phyloP scores from a whole-genome alignment of 495 filamentous ascomycete species.

The Thermothielavioides terrestris region DNA sequence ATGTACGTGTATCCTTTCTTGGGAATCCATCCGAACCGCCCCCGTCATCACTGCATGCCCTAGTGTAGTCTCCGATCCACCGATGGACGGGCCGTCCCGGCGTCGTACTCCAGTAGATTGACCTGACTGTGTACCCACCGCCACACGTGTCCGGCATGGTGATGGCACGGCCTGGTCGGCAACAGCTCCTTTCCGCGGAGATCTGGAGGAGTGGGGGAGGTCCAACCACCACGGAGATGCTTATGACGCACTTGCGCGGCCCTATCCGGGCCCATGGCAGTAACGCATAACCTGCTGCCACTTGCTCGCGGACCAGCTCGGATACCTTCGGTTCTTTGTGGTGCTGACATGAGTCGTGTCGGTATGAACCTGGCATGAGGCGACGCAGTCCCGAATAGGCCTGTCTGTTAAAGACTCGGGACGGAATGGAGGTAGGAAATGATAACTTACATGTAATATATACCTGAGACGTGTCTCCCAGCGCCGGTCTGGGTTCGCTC shows the following conservation, averaged over 20 bases:
- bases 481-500: too few species aligned
- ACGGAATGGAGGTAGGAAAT: too few species aligned
- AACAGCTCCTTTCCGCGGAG: constrained; percentile 31
- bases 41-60: constrained; percentile 1
- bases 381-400: too few species aligned
- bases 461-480: too few species aligned
- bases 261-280: constrained; percentile 10
- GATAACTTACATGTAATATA: too few species aligned
- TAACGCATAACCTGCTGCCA: too few species aligned
- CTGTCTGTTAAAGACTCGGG: too few species aligned
- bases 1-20: too few species aligned
- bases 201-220: constrained; percentile 33
- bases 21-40: too few species aligned
- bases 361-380: too few species aligned
- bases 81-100: constrained; percentile 2
- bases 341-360: too few species aligned
- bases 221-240: constrained; percentile 34
- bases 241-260: constrained; percentile 28
- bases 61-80: background rate
- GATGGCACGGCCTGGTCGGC: constrained; percentile 36
- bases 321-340: too few species aligned
- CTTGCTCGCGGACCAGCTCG: background rate
- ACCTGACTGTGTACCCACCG: constrained; percentile 2
- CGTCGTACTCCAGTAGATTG: background rate
- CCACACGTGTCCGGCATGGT: constrained; percentile 20